Evolutionary conservation across 495 filamentous ascomycete species (phyloP).

Genomic region (Hypoxylon rickii): DNA sequence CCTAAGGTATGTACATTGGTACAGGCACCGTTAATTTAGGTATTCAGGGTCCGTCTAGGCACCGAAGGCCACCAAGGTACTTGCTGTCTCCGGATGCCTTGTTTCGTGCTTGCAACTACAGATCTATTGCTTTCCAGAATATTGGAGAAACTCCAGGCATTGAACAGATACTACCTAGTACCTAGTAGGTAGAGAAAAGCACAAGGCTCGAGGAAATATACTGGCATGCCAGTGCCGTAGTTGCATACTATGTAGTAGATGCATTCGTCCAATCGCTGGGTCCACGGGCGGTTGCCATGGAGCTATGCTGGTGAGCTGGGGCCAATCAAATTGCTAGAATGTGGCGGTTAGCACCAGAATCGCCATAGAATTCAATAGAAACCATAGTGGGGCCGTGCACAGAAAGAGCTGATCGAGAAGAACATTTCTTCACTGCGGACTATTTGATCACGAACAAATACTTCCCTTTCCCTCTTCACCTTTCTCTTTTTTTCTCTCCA

Average conservation of each 20-base stretch:
- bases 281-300: conserved; percentile 31
- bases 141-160: conserved; percentile 29
- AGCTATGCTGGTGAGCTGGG: neutral
- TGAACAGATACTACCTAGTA: neutral
- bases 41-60: neutral
- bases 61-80: no score
- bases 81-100: no score
- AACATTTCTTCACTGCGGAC: conserved; percentile 32
- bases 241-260: no score
- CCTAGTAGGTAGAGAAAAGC: neutral
- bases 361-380: conserved; percentile 45
- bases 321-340: conserved; percentile 30
- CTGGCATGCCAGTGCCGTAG: conserved; percentile 12
- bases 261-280: conserved; percentile 33
- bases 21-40: no score
- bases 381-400: conserved; percentile 37
- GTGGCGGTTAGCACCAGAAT: conserved; percentile 22
- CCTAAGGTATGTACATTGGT: no score
- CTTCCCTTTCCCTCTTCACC: conserved; percentile 33
- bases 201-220: conserved; percentile 24
- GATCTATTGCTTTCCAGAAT: no score
- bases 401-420: conserved; percentile 38
- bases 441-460: conserved; percentile 19
- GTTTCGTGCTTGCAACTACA: no score
- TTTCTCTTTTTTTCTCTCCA: conserved; percentile 11